Conservation (phyloP, 2,329 filamentous ascomycete species). For the Chaetomiaceae sp. region DNA sequence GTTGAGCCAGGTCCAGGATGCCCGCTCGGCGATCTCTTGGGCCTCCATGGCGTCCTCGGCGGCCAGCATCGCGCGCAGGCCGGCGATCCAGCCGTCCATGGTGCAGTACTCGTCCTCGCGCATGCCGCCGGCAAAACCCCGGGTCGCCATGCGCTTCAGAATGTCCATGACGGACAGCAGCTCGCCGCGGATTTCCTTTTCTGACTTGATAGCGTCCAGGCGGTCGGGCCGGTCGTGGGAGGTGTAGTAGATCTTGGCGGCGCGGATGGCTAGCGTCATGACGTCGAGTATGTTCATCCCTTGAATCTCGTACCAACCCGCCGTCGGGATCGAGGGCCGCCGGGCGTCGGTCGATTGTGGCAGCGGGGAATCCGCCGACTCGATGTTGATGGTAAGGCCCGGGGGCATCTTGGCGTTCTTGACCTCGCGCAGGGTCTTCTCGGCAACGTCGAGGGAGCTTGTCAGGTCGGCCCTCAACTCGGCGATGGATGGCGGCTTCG, state of each 20-base stretch:
- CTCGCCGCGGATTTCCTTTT: constrained; percentile 79
- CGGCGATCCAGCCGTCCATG: constrained; percentile 74
- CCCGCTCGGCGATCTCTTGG: constrained; percentile 64
- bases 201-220: constrained; percentile 80
- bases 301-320: constrained; percentile 80
- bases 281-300: constrained; percentile 90
- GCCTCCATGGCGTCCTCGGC: constrained; percentile 75
- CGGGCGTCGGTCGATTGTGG: constrained; percentile 20
- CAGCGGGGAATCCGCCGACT: constrained; percentile 12
- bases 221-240: constrained; percentile 83
- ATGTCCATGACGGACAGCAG: constrained; percentile 84
- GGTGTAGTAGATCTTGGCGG: constrained; percentile 95
- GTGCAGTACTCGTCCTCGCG: constrained; percentile 70
- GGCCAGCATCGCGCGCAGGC: constrained; percentile 71
- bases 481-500: constrained; percentile 76
- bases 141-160: constrained; percentile 82
- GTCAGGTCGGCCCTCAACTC: constrained; percentile 68
- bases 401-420: constrained; percentile 34
- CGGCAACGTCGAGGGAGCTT: constrained; percentile 64
- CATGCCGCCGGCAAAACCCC: constrained; percentile 81
- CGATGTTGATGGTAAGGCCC: constrained; percentile 22
- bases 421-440: constrained; percentile 61
- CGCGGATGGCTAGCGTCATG: constrained; percentile 89
- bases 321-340: constrained; percentile 36
- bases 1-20: constrained; percentile 74